A percentile compares a stretch with the other conserved stretches of the same genome.
Conservation (phyloP, 2,329 filamentous ascomycete species). For the Epichloe brachyelytri region DNA sequence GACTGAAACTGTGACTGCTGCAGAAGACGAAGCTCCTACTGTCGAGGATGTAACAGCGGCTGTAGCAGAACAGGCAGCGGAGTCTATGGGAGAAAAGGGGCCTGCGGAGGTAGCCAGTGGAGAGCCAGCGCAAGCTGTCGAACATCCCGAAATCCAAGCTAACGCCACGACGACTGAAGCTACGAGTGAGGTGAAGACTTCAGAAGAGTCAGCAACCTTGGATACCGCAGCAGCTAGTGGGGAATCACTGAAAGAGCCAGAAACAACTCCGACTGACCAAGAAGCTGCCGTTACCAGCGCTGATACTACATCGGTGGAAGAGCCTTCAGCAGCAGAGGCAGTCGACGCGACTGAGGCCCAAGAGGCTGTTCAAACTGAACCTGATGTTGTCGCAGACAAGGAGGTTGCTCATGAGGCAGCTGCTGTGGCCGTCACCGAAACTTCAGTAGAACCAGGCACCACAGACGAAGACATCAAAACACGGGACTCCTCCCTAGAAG, state of each 20-base stretch:
- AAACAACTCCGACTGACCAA: background rate
- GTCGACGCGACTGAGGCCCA: background rate
- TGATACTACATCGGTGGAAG: background rate
- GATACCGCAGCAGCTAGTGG: background rate
- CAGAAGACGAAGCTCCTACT: background rate
- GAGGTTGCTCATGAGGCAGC: background rate
- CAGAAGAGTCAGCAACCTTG: background rate
- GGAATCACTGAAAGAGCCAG: background rate
- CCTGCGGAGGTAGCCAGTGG: background rate
- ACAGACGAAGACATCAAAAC: background rate
- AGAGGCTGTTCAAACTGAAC: background rate
- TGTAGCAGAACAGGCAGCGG: conserved; percentile 9
- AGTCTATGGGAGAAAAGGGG: conserved; percentile 5
- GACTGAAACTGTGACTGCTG: background rate
- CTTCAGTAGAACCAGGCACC: conserved; percentile 4
- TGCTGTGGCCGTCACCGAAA: background rate
- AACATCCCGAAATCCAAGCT: background rate
- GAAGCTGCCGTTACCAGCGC: background rate
- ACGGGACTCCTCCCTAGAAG: background rate
- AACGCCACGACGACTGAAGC: background rate
- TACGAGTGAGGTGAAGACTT: background rate
- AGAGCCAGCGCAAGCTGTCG: background rate
- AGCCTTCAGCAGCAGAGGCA: background rate
- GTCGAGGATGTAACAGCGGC: conserved; percentile 6
- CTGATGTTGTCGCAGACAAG: background rate